Percentiles rank a stretch among this genome's conserved stretches.
Conservation (phyloP, 2,329 filamentous ascomycete species). For the Aureobasidium sp. region DNA sequence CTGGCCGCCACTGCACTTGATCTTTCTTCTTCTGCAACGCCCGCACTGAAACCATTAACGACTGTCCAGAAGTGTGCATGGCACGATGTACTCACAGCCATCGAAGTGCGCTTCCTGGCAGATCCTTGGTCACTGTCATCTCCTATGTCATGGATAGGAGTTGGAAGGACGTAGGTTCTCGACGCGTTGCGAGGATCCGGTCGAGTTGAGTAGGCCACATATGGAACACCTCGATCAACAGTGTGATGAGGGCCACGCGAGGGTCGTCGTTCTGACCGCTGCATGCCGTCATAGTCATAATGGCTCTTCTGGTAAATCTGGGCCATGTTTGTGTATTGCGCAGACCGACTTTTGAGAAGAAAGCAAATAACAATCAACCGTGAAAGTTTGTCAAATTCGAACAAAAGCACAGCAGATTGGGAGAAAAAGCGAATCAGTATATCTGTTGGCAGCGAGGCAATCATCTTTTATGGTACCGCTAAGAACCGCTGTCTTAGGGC, state of each 20-base stretch:
- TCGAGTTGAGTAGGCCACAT: neutral
- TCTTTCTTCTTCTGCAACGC: slow-evolving; percentile 87
- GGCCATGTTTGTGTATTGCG: neutral
- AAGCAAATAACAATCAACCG: neutral
- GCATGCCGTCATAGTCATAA: slow-evolving; percentile 12
- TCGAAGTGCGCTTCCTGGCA: slow-evolving; percentile 9
- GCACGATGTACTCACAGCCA: slow-evolving; percentile 43
- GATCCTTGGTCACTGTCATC: slow-evolving; percentile 29
- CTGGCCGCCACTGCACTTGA: slow-evolving; percentile 81
- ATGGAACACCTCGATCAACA: neutral
- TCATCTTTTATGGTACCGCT: neutral
- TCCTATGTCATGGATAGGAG: slow-evolving; percentile 26
- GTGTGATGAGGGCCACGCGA: neutral
- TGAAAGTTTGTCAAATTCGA: neutral
- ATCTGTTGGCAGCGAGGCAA: neutral
- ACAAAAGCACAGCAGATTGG: neutral
- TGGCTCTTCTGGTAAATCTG: neutral
- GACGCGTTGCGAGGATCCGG: neutral
- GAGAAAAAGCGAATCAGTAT: neutral
- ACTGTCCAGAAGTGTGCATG: slow-evolving; percentile 39
- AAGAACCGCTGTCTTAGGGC: neutral
- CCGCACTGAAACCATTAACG: slow-evolving; percentile 55
- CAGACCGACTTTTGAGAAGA: neutral
- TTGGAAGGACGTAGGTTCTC: slow-evolving; percentile 18
- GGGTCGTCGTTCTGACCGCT: neutral